phyloP scores from a whole-genome alignment of 192 early-diverging fungal genomes.

The Thamnidium elegans region DNA sequence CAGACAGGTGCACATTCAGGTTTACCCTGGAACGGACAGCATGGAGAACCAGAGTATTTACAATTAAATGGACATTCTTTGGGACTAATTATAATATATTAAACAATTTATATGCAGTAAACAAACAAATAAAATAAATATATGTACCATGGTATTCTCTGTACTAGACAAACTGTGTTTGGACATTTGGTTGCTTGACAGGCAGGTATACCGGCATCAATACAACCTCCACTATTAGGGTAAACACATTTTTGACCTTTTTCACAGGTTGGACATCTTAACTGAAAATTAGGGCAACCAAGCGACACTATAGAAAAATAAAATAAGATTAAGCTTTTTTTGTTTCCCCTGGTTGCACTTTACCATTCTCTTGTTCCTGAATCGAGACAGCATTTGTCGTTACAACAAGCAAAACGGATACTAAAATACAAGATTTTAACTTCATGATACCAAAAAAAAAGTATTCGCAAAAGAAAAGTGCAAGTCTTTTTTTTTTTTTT shows the following conservation, averaged over 20 bases:
- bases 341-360: too few relatives aligned
- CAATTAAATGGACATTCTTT: constrained; percentile 18
- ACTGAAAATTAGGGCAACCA: constrained; percentile 5
- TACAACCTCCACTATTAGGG: constrained; percentile 6
- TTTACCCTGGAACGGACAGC: constrained; percentile 12
- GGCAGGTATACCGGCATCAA: not conserved
- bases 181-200: not conserved
- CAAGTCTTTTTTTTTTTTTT: too few relatives aligned
- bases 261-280: not conserved
- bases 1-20: constrained; percentile 15
- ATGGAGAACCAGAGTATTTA: constrained; percentile 2
- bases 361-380: too few relatives aligned
- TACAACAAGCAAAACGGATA: too few relatives aligned
- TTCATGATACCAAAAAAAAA: too few relatives aligned
- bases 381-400: too few relatives aligned
- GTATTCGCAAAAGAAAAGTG: too few relatives aligned
- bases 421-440: too few relatives aligned
- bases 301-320: not conserved
- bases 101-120: not conserved
- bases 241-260: constrained; percentile 1
- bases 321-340: too few relatives aligned
- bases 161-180: not conserved
- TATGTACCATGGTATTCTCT: constrained; percentile 1
- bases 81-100: constrained; percentile 1
- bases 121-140: not conserved